Evolutionary conservation across 2,329 filamentous ascomycete genomes (phyloP).

Genomic region (Dryadomyces quercivorus): DNA sequence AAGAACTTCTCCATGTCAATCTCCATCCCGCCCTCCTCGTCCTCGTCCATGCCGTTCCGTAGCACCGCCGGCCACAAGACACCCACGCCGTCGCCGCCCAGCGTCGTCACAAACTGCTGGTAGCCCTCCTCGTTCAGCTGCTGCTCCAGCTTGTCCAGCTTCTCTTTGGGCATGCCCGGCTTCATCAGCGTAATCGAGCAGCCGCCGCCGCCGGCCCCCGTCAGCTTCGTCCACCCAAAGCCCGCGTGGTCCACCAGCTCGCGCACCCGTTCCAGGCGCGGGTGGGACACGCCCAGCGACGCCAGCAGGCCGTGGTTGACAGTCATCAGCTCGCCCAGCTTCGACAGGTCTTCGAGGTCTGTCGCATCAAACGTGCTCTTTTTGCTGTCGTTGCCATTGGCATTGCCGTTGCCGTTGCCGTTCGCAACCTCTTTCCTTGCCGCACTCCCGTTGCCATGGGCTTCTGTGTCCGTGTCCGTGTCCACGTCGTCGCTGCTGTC

Average conservation of each 20-base stretch:
- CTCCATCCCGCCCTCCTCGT: constrained; percentile 72
- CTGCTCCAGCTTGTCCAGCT: constrained; percentile 50
- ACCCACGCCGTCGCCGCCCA: constrained; percentile 87
- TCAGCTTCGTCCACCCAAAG: constrained; percentile 95
- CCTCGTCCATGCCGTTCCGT: constrained; percentile 70
- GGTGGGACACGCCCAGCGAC: constrained; percentile 89
- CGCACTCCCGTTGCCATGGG: not conserved
- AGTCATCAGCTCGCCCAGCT: constrained; percentile 76
- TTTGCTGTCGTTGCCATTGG: constrained; percentile 29
- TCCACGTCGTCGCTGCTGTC: constrained; percentile 2
- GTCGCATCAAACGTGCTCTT: constrained; percentile 48
- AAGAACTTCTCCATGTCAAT: constrained; percentile 81
- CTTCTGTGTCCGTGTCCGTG: constrained; percentile 1
- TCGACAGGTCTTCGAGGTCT: constrained; percentile 46
- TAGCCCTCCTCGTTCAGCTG: constrained; percentile 63
- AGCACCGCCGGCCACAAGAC: constrained; percentile 88
- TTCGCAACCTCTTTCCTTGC: constrained; percentile 18
- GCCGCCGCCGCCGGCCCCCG: constrained; percentile 87
- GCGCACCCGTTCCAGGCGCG: constrained; percentile 78
- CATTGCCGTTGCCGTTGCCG: constrained; percentile 49
- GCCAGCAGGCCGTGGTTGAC: constrained; percentile 90
- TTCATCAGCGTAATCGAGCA: constrained; percentile 88
- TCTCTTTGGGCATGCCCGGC: constrained; percentile 44
- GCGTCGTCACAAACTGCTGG: constrained; percentile 72
- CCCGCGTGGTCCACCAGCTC: constrained; percentile 82